Evolutionary conservation across 352 stramenopile species (phyloP).

Genomic region (Phytophthora podocarpi): DNA sequence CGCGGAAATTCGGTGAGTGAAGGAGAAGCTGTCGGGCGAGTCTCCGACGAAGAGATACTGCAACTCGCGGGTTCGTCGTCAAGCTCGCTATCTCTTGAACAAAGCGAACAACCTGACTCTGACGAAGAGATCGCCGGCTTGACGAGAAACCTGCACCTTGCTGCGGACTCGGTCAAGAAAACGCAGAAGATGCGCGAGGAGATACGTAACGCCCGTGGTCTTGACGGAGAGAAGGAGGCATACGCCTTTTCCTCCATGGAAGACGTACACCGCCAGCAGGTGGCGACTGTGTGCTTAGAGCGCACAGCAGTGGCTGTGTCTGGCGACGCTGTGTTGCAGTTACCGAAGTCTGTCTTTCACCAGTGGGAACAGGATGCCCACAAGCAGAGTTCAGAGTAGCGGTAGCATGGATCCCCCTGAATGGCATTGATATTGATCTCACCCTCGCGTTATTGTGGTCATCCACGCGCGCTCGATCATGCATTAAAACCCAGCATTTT

Average conservation of each 20-base stretch:
- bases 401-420: too few species aligned
- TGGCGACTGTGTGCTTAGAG: conserved; percentile 73
- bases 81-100: neutral
- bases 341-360: conserved; percentile 73
- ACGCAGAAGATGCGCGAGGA: conserved; percentile 61
- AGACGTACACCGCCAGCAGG: conserved; percentile 60
- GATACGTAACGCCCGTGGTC: conserved; percentile 27
- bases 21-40: conserved; percentile 17
- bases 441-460: too few species aligned
- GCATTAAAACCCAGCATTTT: too few species aligned
- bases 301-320: conserved; percentile 72
- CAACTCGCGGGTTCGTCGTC: neutral
- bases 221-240: conserved; percentile 28
- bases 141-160: conserved; percentile 69
- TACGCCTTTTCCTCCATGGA: conserved; percentile 77
- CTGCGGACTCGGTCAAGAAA: conserved; percentile 58
- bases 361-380: conserved; percentile 45
- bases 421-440: neutral
- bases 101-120: conserved; percentile 36
- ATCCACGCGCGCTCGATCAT: too few species aligned
- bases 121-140: conserved; percentile 62
- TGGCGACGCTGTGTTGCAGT: conserved; percentile 70
- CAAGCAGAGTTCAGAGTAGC: too few species aligned
- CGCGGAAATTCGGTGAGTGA: conserved; percentile 23
- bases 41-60: conserved; percentile 10